Conservation (phyloP, 768 basidiomycete genomes). For the Leccinellum rugosiceps region DNA sequence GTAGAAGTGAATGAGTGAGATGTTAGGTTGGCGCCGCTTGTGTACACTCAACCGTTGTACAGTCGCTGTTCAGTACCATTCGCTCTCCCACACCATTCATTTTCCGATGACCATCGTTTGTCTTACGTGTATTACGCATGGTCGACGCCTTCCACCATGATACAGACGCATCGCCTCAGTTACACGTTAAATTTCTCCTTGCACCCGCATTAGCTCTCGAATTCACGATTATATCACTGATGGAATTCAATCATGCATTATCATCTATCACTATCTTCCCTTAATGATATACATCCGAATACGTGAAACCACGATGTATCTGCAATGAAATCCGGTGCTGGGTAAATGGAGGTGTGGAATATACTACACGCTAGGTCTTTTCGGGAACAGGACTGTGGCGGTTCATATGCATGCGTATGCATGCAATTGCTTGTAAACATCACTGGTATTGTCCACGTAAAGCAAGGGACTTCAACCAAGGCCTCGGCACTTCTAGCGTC, state of each 20-base stretch:
- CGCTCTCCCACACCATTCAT: conserved; percentile 14
- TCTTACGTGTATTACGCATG: conserved; percentile 19
- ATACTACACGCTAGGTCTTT: neutral
- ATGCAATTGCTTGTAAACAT: neutral
- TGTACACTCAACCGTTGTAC: conserved; percentile 27
- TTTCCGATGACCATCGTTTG: conserved; percentile 21
- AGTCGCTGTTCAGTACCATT: conserved; percentile 18
- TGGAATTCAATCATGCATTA: conserved; percentile 26
- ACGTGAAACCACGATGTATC: neutral
- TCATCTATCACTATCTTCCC: conserved; percentile 26
- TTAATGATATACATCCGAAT: conserved; percentile 27
- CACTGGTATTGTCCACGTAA: neutral
- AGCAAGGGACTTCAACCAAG: neutral
- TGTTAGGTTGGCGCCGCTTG: conserved; percentile 7
- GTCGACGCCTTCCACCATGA: conserved; percentile 10
- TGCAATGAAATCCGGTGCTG: neutral
- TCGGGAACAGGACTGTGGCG: neutral
- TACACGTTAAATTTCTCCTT: conserved; percentile 12
- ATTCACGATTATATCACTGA: conserved; percentile 22
- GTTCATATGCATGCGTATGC: neutral
- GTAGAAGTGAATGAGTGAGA: conserved; percentile 14
- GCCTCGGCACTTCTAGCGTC: neutral
- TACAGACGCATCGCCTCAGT: conserved; percentile 4
- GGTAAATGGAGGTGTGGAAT: neutral
- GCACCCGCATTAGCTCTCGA: conserved; percentile 19